These are phyloP conservation scores for Ogataea trehaloabstinens DNA, from an alignment of 805 yeast genomes.

Conservation along the genomic window DNA sequence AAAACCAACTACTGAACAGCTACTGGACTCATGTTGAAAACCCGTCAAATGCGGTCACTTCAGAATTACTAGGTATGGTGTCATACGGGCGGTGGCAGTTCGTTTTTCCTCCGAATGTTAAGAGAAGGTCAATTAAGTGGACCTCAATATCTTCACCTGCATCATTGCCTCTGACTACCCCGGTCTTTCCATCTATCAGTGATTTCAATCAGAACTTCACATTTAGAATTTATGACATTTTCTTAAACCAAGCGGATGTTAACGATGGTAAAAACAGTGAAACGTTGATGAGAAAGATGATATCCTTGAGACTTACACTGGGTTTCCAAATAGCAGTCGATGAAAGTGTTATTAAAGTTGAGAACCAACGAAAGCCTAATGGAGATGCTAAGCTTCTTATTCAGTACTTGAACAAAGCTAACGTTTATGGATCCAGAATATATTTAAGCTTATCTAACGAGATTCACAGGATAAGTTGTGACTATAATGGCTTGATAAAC, in stretches of 20 bases:
- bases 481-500: constrained; percentile 65
- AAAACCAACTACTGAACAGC: constrained; percentile 22
- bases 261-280: constrained; percentile 49
- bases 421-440: constrained; percentile 56
- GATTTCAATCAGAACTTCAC: constrained; percentile 74
- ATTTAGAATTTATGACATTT: constrained; percentile 79
- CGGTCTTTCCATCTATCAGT: constrained; percentile 66
- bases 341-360: constrained; percentile 60
- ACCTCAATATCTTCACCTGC: constrained; percentile 92
- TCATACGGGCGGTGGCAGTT: constrained; percentile 89
- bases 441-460: constrained; percentile 79
- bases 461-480: constrained; percentile 79
- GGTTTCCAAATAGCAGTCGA: constrained; percentile 93
- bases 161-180: constrained; percentile 78
- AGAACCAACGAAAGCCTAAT: constrained; percentile 53
- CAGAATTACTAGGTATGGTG: constrained; percentile 52
- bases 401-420: constrained; percentile 50
- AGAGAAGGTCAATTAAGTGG: constrained; percentile 80
- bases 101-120: constrained; percentile 74
- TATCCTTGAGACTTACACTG: constrained; percentile 71
- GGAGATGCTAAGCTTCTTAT: constrained; percentile 52
- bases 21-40: constrained; percentile 68
- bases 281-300: constrained; percentile 80
- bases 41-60: constrained; percentile 68
- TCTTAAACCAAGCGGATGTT: constrained; percentile 58